Evolutionary conservation across 805 yeast genomes (phyloP).

Genomic region (Ogataea philodendri): DNA sequence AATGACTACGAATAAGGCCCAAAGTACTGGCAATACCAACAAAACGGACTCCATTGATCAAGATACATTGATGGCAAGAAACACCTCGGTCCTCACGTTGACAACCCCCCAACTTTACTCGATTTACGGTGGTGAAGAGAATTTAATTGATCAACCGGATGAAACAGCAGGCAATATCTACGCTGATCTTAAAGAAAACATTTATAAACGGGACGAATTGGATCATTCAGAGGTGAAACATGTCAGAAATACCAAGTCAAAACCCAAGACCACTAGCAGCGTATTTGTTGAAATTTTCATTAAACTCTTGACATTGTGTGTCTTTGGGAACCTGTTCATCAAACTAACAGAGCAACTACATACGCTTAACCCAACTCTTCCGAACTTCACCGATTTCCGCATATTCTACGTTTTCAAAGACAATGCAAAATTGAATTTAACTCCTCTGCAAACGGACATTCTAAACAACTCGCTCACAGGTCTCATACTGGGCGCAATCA

Average conservation of each 20-base stretch:
- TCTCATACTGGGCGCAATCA: constrained; percentile 51
- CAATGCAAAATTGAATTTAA: constrained; percentile 25
- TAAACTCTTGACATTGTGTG: constrained; percentile 30
- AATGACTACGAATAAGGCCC: neutral
- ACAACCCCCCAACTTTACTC: constrained; percentile 30
- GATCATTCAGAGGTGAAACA: too few species aligned
- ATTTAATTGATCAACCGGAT: constrained; percentile 21
- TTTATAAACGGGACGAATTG: constrained; percentile 12
- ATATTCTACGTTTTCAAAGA: constrained; percentile 36
- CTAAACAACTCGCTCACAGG: constrained; percentile 48
- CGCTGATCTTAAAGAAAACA: constrained; percentile 15
- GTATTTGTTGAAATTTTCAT: constrained; percentile 3
- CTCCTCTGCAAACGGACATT: constrained; percentile 16
- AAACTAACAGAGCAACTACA: constrained; percentile 52
- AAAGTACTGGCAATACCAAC: neutral
- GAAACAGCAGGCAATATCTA: constrained; percentile 22
- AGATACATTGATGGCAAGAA: constrained; percentile 11
- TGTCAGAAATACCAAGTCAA: neutral
- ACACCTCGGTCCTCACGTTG: constrained; percentile 23
- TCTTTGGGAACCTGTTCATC: constrained; percentile 53
- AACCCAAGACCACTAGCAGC: neutral
- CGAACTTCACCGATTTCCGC: constrained; percentile 31
- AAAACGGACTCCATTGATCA: constrained; percentile 3
- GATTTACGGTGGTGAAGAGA: constrained; percentile 27
- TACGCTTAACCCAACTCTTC: constrained; percentile 31